Percentiles rank a stretch among this genome's conserved stretches.
Evolutionary conservation across 805 yeast species (phyloP).

Genomic region (Candida piceae): DNA sequence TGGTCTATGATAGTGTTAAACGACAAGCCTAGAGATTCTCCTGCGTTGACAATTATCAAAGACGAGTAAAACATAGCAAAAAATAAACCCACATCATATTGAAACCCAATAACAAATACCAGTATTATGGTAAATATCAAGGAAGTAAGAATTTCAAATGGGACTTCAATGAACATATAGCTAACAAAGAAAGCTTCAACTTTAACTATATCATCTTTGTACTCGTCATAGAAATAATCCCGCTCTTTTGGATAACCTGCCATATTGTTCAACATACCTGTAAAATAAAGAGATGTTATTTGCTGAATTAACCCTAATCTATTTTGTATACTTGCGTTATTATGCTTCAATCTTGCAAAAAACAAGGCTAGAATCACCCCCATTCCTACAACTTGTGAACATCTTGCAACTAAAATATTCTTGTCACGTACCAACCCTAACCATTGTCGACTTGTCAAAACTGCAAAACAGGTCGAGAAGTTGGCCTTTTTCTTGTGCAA

Average conservation of each 20-base stretch:
- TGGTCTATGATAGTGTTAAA: conserved; percentile 70
- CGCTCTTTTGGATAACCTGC: conserved; percentile 72
- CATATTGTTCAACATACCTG: conserved; percentile 75
- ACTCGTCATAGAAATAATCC: conserved; percentile 73
- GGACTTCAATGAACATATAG: conserved; percentile 60
- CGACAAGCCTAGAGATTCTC: conserved; percentile 80
- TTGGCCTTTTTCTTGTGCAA: conserved; percentile 28
- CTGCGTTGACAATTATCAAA: conserved; percentile 58
- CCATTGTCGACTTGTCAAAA: conserved; percentile 34
- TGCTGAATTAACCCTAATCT: conserved; percentile 76
- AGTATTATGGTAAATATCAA: conserved; percentile 55
- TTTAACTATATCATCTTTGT: conserved; percentile 66
- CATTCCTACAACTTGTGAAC: conserved; percentile 58
- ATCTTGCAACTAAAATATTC: conserved; percentile 60
- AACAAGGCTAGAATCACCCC: conserved; percentile 64
- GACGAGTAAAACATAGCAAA: conserved; percentile 57
- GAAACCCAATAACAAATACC: conserved; percentile 70
- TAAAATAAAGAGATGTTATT: conserved; percentile 63
- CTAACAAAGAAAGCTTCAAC: conserved; percentile 55
- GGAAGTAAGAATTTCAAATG: conserved; percentile 58
- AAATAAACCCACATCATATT: conserved; percentile 60
- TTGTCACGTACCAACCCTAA: conserved; percentile 43
- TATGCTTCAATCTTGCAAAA: conserved; percentile 53
- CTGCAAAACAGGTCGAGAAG: conserved; percentile 30
- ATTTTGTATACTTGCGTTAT: conserved; percentile 50